Evolutionary conservation across 2,329 filamentous ascomycete species (phyloP).

Genomic region (Ophiocordyceps camponoti-rufipedis): DNA sequence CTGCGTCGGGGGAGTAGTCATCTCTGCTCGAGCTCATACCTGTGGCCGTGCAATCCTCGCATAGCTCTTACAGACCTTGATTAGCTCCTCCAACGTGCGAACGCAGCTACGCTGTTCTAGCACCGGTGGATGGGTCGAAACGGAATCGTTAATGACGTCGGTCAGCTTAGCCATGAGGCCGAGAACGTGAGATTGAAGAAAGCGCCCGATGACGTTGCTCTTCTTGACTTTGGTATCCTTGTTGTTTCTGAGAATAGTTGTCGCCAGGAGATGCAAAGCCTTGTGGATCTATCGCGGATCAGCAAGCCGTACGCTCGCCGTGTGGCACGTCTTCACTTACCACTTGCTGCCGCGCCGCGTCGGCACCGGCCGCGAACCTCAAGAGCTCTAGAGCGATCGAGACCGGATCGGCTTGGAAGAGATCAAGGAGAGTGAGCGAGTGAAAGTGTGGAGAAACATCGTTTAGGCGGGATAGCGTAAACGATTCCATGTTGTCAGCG

Average conservation of each 20-base stretch:
- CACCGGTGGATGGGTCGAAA: conserved; percentile 31
- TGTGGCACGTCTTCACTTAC: conserved; percentile 23
- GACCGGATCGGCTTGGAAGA: conserved; percentile 60
- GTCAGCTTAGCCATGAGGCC: conserved; percentile 75
- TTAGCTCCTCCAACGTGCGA: conserved; percentile 73
- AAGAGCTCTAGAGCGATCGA: conserved; percentile 65
- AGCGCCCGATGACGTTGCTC: conserved; percentile 45
- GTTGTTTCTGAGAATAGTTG: conserved; percentile 19
- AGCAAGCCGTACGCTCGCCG: conserved; percentile 4
- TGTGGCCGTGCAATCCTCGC: conserved; percentile 72
- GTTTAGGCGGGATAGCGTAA: conserved; percentile 49
- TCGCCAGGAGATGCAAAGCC: conserved; percentile 27
- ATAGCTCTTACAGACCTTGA: conserved; percentile 53
- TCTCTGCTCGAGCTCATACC: conserved; percentile 23
- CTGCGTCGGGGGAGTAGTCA: background rate
- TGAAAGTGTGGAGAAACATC: conserved; percentile 55
- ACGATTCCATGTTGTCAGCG: conserved; percentile 37
- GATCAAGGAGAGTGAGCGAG: conserved; percentile 42
- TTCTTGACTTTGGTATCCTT: conserved; percentile 28
- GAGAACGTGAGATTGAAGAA: conserved; percentile 68
- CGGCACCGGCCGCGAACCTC: conserved; percentile 55
- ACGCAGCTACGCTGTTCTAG: conserved; percentile 62
- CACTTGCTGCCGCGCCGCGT: conserved; percentile 33
- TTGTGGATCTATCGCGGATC: conserved; percentile 22
- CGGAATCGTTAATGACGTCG: conserved; percentile 54